Base-by-base conservation (phyloP, 2,329 filamentous ascomycete genomes). In the Triangularia setosa region DNA sequence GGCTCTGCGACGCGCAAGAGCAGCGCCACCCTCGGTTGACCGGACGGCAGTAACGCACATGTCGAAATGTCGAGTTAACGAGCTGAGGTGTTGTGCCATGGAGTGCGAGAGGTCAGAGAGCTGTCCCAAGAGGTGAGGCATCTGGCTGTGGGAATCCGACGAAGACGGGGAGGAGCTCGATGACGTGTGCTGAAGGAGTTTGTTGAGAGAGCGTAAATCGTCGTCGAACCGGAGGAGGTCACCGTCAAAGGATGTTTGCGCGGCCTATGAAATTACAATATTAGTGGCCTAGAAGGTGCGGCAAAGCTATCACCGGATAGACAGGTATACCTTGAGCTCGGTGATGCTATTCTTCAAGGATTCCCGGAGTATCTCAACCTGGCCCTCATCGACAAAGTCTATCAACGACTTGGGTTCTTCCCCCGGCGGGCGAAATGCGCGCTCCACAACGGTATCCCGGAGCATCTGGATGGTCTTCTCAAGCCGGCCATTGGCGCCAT, bases 1-100 rank as follows among this genome's bases (percentile, higher is more conserved):
- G 0, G 87, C 89, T 68, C 87, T 89, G 59, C 85, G 84, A 11
- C 88, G 85, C 5, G 89, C 90, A 55, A 88, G 80, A 4, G 87
- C 89, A 12, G 87, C 87, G 4, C 89, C 90, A 28, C 90, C 90
- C 78, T 97, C 93, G 2, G 93, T 97, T 59, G 94, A 92, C 65
- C 93, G 91, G 53, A 97, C 89, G 0, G 94, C 94, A 0, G 90
- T 94, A 14, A 96, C 91, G 75, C 94, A 97, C 68, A 96, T 86
- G 75, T 98, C 94, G 74, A 97, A 97, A 77, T 98, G 94, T 25
- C 85, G 86, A 7, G 92, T 93, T 3, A 98, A 80, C 0, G 90
- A 92, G 63, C 92, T 86, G 1, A 98, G 84, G 4, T 92, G 83
- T 64, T 89, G 83, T 4, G 93, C 94, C 87, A 96, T 94, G 71